Evolutionary conservation across 1,284 basidiomycete species (phyloP).

Genomic region (Ceratobasidium sp.): DNA sequence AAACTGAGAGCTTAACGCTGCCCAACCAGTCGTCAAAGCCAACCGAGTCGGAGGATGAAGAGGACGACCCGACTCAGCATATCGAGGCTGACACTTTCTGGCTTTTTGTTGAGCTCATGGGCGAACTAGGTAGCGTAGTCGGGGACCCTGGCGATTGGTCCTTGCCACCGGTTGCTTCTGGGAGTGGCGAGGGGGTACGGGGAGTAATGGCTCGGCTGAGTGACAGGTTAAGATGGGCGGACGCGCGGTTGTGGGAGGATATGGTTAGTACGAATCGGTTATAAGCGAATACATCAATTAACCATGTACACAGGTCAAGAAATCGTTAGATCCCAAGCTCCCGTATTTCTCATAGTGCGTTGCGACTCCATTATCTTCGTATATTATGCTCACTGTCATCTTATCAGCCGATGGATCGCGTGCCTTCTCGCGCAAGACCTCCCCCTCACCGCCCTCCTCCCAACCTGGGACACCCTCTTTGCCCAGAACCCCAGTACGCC

Average conservation of each 20-base stretch:
- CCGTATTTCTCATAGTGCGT: constrained; percentile 83
- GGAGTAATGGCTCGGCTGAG: constrained; percentile 61
- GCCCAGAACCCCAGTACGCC: constrained; percentile 50
- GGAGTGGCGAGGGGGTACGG: constrained; percentile 36
- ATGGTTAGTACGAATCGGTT: constrained; percentile 57
- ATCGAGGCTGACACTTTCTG: constrained; percentile 81
- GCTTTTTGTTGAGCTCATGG: constrained; percentile 73
- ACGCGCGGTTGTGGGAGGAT: constrained; percentile 64
- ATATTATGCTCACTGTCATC: constrained; percentile 36
- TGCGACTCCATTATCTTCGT: constrained; percentile 1
- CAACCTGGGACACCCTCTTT: constrained; percentile 74
- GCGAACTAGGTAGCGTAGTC: constrained; percentile 53
- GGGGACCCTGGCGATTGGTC: constrained; percentile 40
- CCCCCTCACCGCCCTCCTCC: constrained; percentile 63
- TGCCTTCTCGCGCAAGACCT: constrained; percentile 73
- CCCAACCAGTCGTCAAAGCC: background rate
- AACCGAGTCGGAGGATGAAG: constrained; percentile 55
- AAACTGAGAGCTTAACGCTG: background rate
- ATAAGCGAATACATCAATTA: background rate
- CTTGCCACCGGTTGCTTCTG: constrained; percentile 21
- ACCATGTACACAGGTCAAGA: constrained; percentile 43
- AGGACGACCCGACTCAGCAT: constrained; percentile 65
- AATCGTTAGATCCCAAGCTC: constrained; percentile 70
- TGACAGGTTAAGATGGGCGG: constrained; percentile 67
- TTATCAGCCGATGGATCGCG: constrained; percentile 73